Evolutionary conservation across 805 yeast genomes (phyloP), one percentile per base, ranked within the genome.

Genomic region (Myxozyma vanderwaltii): DNA sequence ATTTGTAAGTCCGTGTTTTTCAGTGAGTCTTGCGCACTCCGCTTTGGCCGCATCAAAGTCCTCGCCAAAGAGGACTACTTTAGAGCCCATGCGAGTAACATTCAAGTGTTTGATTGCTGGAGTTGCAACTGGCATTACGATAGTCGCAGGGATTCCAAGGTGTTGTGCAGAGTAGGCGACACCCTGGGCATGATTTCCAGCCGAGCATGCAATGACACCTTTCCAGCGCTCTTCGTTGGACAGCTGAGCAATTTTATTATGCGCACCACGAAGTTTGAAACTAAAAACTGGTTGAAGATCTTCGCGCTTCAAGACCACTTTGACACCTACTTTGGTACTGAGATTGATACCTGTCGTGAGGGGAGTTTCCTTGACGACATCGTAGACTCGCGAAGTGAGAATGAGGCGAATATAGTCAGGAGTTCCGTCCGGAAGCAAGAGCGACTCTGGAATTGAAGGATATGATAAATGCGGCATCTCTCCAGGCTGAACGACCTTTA

Each of bases 131-230:
- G 99, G 99, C 99, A 94, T 94, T 47, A 94, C 98, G 54, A 94
- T 94, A 4, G 97, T 92, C 3, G 98, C 92, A 2, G 96, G 94
- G 54, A 94, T 90, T 27, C 86, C 86, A 70, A 94, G 77, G 60
- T 86, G 83, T 61, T 83, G 84, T 3, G 98, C 96, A 23, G 96
- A 87, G 72, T 75, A 92, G 0, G 99, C 99, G 13, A 94, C 98
- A 66, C 99, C 99, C 72, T 94, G 99, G 1, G 99, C 99, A 69
- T 94, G 99, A 74, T 94, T 94, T 36, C 99, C 99, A 3, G 99
- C 99, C 31, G 97, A 90, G 70, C 98, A 94, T 0, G 98, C 97
- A 71, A 95, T 88, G 56, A 94, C 97, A 68, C 99, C 99, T 50
- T 81, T 79, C 72, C 89, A 68, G 64, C 86, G 81, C 67, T 85